phyloP scores from a whole-genome alignment of 345 rosid genomes.

The Eutrema japonicum region DNA sequence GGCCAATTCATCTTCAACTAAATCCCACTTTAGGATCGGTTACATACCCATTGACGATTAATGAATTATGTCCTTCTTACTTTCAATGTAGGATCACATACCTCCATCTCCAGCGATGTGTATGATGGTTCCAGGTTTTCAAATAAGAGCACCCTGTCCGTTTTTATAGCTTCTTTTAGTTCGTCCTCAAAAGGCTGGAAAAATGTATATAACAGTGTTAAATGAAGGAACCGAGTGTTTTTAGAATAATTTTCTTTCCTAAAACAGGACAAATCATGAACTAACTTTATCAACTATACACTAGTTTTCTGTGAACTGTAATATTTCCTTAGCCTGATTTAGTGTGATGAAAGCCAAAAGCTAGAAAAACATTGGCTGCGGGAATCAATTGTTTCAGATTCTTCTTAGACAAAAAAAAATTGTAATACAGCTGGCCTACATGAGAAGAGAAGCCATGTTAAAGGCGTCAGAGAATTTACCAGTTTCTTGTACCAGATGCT shows the following conservation, averaged over 20 bases:
- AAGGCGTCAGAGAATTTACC: constrained; percentile 45
- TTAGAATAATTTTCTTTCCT: not conserved
- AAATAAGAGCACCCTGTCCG: constrained; percentile 47
- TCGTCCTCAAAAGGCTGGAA: constrained; percentile 57
- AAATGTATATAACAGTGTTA: constrained; percentile 16
- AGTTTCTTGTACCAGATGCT: constrained; percentile 50
- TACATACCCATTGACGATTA: not conserved
- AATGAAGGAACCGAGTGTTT: not conserved
- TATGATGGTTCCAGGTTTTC: constrained; percentile 63
- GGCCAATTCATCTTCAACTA: constrained; percentile 1
- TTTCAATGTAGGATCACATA: constrained; percentile 34
- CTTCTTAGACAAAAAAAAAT: constrained; percentile 14
- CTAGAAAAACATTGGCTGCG: constrained; percentile 14
- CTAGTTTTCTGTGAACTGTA: constrained; percentile 1
- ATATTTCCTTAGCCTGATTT: constrained; percentile 6
- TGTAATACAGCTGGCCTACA: constrained; percentile 13
- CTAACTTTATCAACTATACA: not conserved
- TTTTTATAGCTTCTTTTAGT: constrained; percentile 46
- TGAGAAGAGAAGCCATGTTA: constrained; percentile 16
- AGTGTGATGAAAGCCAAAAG: constrained; percentile 19
- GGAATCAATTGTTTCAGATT: constrained; percentile 13
- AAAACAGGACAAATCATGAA: constrained; percentile 1
- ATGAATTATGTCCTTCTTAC: constrained; percentile 8
- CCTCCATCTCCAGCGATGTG: constrained; percentile 66
- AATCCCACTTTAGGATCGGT: not conserved